These are phyloP conservation scores for Durio zibethinus DNA, from an alignment of 345 rosid genomes.

Conservation along the genomic window DNA sequence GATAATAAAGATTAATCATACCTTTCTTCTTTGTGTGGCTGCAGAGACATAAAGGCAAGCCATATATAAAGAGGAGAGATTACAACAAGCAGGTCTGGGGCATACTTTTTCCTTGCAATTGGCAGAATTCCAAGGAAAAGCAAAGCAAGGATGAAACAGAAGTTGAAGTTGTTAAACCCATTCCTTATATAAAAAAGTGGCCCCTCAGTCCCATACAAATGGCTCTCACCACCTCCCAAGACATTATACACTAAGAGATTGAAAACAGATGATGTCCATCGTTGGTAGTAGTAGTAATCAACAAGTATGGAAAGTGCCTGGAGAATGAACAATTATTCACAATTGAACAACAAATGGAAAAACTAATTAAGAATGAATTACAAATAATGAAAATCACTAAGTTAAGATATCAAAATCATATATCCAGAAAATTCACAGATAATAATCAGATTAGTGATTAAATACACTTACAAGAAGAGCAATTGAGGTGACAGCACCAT, in stretches of 20 bases:
- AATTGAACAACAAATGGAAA: conserved; percentile 11
- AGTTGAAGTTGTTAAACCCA: conserved; percentile 92
- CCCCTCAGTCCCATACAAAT: conserved; percentile 88
- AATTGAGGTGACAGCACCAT: conserved; percentile 64
- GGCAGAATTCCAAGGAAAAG: conserved; percentile 63
- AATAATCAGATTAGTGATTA: not conserved
- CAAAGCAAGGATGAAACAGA: conserved; percentile 76
- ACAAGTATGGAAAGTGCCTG: conserved; percentile 74
- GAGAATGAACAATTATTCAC: conserved; percentile 23
- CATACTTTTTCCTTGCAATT: conserved; percentile 65
- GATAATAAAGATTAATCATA: conserved; percentile 21
- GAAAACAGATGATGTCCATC: conserved; percentile 85
- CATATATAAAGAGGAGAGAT: conserved; percentile 62
- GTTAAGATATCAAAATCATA: not conserved
- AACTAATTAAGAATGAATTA: not conserved
- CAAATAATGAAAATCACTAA: conserved; percentile 7
- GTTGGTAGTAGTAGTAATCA: conserved; percentile 63
- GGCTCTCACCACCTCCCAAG: conserved; percentile 95
- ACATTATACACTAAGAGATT: conserved; percentile 87
- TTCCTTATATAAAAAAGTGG: conserved; percentile 72
- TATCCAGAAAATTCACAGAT: not conserved
- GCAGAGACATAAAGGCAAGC: conserved; percentile 90
- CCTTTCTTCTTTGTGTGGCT: conserved; percentile 99
- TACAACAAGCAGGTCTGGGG: conserved; percentile 65
- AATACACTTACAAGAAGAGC: conserved; percentile 56